Evolutionary conservation across 495 filamentous ascomycete species (phyloP), one percentile per base, ranked within the genome.

Genomic region (Patellaria atrata): DNA sequence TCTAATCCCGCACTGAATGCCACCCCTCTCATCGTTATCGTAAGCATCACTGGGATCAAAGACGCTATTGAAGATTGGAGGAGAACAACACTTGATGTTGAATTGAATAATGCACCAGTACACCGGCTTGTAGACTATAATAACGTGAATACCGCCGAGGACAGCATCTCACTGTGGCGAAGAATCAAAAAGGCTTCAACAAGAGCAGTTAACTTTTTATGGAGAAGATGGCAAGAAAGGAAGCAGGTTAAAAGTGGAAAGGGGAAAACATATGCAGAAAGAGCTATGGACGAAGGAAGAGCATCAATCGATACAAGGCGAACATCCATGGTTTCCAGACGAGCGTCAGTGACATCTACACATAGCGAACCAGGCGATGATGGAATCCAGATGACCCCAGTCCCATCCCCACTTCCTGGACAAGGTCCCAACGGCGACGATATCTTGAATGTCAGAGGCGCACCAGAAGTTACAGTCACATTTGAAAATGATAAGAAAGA

Each of bases 11-110:
- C 77, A 18, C 62, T 99, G 19, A 87, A 85, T 55, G 74, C 86
- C 4, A 81, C 87, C 19, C 91, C 91, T 30, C 58, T 99, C 50
- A 93, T 96, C 48, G 75, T 94, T 47, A 99, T 99, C 57, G 62
- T 99, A n/a, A 61, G 74, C 42, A 68, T 96, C 30, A 99, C 91
- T 6, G 75, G 81, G 3, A 62, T 94, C 47, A 99, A 96, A 59
- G 91, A 99, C 52, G 89, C 77, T n/a, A 81, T 96, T 43, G 91
- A 99, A 59, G 91, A 99, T 64, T 94, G 83, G 66, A 73, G 91
- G 38, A 70, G 91, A 56, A 94, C 85, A 2, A 67, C 84, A 15
- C 74, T 93, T 13, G 91, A 99, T 52, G 92, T 77, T 39, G 82
- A 92, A 49, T 68, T 99, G 33, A 99, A 99, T 61, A 94, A 99